Base-by-base conservation (phyloP, 2,329 filamentous ascomycete species). In the Macrophomina pseudophaseolina region DNA sequence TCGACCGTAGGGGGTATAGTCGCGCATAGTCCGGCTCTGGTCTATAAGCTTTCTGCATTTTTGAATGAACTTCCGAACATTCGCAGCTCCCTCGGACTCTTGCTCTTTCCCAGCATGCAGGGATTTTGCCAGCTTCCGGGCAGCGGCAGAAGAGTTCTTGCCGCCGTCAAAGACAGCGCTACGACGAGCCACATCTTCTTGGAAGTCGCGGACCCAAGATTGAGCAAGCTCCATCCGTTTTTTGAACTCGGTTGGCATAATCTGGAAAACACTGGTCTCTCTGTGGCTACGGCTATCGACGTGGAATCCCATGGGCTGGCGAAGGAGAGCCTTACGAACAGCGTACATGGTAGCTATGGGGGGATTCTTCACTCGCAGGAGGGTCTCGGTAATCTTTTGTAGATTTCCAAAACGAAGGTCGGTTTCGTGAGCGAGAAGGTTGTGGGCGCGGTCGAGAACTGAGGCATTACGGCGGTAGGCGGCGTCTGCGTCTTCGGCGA, bases 321-420 rank as follows among this genome's bases (percentile, higher is more conserved):
- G 81, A 30, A 84, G 75, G 7, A 94, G 74, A 8, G 89, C 85
- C 66, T 86, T 86, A 70, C 93, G 89, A 6, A 93, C 87, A 4
- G 91, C 91, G 72, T 92, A 91, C 5, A 93, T 77, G 8, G 85
- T 83, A 33, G 82, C 83, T 70, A 73, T 67, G 1, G 73, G 69
- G 0, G 83, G 78, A 64, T 84, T 84, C 9, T 76, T 78, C 1
- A 75, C 12, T 68, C 69, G 70, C 65, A 82, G 74, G 30, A 86
- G 71, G 7, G 73, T 77, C 40, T 78, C 75, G 1, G 84, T 80
- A 51, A 85, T 82, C 18, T 82, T 79, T 0, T 77, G 71, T 32
- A 86, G 73, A 5, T 79, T 83, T 72, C 84, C 81, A 72, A 82
- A 82, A 9, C 79, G 79, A 40, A 81, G 76, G 54, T 80, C 78